phyloP scores from a whole-genome alignment of 2,329 filamentous ascomycete species.

The Endothia cerciana region DNA sequence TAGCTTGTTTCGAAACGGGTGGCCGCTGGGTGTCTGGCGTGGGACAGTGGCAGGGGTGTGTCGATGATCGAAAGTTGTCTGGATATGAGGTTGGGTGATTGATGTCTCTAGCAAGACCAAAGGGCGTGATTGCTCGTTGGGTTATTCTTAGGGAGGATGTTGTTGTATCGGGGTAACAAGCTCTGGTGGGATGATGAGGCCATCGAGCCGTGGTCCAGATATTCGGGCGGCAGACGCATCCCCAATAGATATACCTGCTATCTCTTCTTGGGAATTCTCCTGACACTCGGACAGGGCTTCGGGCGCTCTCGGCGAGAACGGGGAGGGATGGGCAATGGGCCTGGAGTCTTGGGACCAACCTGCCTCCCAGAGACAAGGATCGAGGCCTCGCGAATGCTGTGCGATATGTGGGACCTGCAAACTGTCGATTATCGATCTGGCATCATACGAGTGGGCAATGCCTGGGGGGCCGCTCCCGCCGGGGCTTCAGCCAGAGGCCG shows the following conservation, averaged over 20 bases:
- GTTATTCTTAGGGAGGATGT: constrained; percentile 2
- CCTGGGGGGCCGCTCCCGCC: constrained; percentile 10
- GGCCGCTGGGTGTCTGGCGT: not conserved
- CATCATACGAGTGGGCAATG: constrained; percentile 27
- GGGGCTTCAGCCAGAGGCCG: constrained; percentile 15
- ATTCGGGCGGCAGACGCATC: constrained; percentile 23
- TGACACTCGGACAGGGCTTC: constrained; percentile 17
- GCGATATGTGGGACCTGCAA: constrained; percentile 27
- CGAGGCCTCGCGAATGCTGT: constrained; percentile 22
- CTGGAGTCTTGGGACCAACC: constrained; percentile 10
- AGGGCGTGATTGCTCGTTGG: constrained; percentile 21
- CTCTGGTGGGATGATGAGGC: constrained; percentile 26
- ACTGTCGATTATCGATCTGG: constrained; percentile 29
- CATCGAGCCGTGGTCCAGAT: constrained; percentile 13
- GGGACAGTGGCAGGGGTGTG: constrained; percentile 13
- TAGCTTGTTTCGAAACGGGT: constrained; percentile 12
- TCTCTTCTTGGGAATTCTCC: constrained; percentile 12
- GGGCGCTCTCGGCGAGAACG: constrained; percentile 24
- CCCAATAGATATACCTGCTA: constrained; percentile 28
- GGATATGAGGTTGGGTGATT: constrained; percentile 16
- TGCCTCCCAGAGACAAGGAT: constrained; percentile 12
- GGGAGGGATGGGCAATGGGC: constrained; percentile 7
- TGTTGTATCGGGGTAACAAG: constrained; percentile 13
- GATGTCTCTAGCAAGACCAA: constrained; percentile 14
- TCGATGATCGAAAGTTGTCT: constrained; percentile 19